phyloP scores from a whole-genome alignment of 257 asterid species.

The Capsicum pubescens region DNA sequence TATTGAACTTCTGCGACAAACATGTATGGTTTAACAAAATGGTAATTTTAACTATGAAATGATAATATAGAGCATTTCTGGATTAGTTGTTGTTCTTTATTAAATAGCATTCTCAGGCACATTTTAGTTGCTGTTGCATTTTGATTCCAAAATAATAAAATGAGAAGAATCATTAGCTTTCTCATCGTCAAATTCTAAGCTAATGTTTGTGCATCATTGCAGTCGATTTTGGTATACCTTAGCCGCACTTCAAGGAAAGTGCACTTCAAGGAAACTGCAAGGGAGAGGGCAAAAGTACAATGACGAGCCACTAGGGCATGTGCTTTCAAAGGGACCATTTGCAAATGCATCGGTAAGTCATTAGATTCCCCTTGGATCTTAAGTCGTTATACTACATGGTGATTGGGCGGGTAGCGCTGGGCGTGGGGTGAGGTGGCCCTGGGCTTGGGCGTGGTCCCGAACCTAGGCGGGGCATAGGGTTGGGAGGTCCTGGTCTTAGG shows the following conservation, averaged over 20 bases:
- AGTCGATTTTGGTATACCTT: constrained; percentile 73
- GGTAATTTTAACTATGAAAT: neutral
- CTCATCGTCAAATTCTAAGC: neutral
- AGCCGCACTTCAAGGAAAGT: constrained; percentile 46
- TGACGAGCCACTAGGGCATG: constrained; percentile 41
- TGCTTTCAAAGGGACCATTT: no score
- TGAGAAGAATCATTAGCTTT: neutral
- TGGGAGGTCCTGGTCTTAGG: no score
- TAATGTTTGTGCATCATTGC: neutral
- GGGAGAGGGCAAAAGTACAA: constrained; percentile 71
- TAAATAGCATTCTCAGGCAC: neutral
- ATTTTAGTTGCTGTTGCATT: neutral
- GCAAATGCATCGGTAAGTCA: no score
- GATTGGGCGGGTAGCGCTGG: no score
- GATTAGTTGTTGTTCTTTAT: neutral
- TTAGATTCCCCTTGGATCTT: no score
- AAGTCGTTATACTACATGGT: no score
- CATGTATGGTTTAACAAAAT: neutral
- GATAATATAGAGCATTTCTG: neutral
- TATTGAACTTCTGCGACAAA: neutral
- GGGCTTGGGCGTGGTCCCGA: no score
- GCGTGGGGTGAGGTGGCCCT: no score
- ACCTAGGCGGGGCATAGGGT: no score
- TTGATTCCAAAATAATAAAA: neutral
- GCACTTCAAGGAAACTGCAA: constrained; percentile 47